Evolutionary conservation across 768 basidiomycete genomes (phyloP), one percentile per base, ranked within the genome.

Genomic region (Leccinum uliginosum): DNA sequence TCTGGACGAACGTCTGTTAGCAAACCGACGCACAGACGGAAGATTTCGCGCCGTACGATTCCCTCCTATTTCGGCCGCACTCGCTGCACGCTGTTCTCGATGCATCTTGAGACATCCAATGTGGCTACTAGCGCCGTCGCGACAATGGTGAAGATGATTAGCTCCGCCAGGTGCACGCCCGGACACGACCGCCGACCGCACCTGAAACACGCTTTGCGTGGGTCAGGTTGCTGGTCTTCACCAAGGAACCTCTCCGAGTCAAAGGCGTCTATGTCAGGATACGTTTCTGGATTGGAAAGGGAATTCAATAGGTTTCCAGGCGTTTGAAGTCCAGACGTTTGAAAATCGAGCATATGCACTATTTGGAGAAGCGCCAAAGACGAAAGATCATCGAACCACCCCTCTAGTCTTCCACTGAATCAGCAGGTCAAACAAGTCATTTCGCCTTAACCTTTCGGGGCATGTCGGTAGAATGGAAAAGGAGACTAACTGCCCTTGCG

Each of bases 161-260:
- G n/a, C 2, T 59, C 44, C 0, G 43, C 62, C 15, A 62, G 46
- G 30, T 27, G 55, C 6, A 4, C 12, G 46, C 64, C 53, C 0
- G 57, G 53, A 48, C 59, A 57, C 19, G 6, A 50, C 17, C 59
- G 57, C 24, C 59, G 58, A 34, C 53, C 61, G 40, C 30, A 59
- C 23, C 63, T 58, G 14, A 65, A 65, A 51, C 61, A 60, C 8
- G n/a, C 49, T 7, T 57, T 51, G 1, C 55, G 34, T 3, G 59
- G 51, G 27, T 60, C 56, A 1, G 19, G 40, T 9, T 65, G 52
- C 6, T 40, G 55, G n/a, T 54, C 3, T 2, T 54, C 48, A 2
- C 54, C 50, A 1, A 56, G 52, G 32, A 61, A 64, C 26, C 63
- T 32, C 45, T 60, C 55, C 1, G 59, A 62, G 7, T 54, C 26